Evolutionary conservation across 2,329 filamentous ascomycete species (phyloP).

Genomic region (Neonectria punicea): DNA sequence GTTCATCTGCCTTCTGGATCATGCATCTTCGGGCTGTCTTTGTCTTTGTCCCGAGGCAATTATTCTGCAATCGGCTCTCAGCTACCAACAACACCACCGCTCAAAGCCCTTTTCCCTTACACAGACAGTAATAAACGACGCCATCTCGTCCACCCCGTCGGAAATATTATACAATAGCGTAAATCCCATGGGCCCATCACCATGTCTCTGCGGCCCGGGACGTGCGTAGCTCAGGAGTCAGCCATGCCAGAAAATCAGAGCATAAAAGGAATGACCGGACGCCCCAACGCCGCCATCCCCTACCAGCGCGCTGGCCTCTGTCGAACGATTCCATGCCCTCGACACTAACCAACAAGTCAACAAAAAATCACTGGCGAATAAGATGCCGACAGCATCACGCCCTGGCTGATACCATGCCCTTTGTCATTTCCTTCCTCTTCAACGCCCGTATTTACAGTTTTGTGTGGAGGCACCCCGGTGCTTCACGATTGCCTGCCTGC

Average conservation of each 20-base stretch:
- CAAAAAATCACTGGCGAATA: conserved; percentile 31
- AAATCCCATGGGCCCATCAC: conserved; percentile 16
- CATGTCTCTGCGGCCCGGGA: conserved; percentile 3
- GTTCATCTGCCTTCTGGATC: background rate
- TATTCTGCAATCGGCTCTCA: conserved; percentile 14
- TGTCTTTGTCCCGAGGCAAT: conserved; percentile 2
- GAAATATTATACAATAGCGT: background rate
- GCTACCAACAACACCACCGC: background rate
- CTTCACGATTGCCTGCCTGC: background rate
- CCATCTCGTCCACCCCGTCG: background rate
- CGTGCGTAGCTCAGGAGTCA: background rate
- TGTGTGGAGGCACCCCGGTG: background rate
- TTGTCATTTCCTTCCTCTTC: conserved; percentile 10
- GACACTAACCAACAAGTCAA: conserved; percentile 33
- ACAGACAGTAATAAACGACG: background rate
- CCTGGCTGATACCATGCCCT: conserved; percentile 18
- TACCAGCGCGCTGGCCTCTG: conserved; percentile 8
- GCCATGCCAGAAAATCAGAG: conserved; percentile 34
- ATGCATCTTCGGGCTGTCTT: background rate
- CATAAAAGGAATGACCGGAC: conserved; percentile 26
- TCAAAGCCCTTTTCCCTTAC: background rate
- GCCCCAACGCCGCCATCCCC: conserved; percentile 27
- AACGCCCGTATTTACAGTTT: conserved; percentile 1
- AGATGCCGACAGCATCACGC: conserved; percentile 17
- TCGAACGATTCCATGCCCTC: conserved; percentile 37